Percentiles rank a stretch among this genome's conserved stretches.
These are phyloP conservation scores for Neurospora terricola DNA, from an alignment of 495 filamentous ascomycete species.

Conservation along the genomic window DNA sequence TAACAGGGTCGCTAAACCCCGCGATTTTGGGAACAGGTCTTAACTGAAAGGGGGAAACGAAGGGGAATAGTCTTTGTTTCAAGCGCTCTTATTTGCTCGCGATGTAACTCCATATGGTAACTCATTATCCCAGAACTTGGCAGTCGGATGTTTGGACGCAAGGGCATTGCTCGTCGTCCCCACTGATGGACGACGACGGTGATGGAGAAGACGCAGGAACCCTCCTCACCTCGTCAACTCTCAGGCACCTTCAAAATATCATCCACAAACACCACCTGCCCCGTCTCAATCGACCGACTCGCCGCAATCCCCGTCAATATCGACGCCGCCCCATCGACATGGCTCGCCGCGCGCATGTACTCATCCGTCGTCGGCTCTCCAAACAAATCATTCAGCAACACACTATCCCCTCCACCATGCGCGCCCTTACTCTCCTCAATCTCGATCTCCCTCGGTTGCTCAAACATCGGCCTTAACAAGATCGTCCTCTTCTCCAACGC, in stretches of 20 bases:
- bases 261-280: conserved; percentile 38
- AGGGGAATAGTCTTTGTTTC: background rate
- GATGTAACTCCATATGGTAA: background rate
- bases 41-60: background rate
- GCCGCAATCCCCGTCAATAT: conserved; percentile 50
- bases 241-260: conserved; percentile 28
- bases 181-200: background rate
- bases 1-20: background rate
- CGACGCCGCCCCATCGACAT: conserved; percentile 45
- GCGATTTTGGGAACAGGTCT: background rate
- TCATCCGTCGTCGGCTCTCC: conserved; percentile 31
- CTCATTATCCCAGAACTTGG: background rate
- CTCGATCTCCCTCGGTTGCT: conserved; percentile 34
- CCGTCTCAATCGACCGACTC: conserved; percentile 45
- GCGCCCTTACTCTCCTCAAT: conserved; percentile 29
- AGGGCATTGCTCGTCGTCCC: background rate
- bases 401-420: conserved; percentile 36
- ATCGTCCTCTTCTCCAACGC: conserved; percentile 29
- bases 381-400: conserved; percentile 37
- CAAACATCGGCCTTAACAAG: conserved; percentile 30
- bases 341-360: conserved; percentile 34
- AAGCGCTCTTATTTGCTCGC: background rate
- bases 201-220: background rate
- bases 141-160: background rate
- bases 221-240: background rate